These are phyloP conservation scores for Fusarium subglutinans DNA, from an alignment of 2,329 filamentous ascomycete species.

Conservation along the genomic window DNA sequence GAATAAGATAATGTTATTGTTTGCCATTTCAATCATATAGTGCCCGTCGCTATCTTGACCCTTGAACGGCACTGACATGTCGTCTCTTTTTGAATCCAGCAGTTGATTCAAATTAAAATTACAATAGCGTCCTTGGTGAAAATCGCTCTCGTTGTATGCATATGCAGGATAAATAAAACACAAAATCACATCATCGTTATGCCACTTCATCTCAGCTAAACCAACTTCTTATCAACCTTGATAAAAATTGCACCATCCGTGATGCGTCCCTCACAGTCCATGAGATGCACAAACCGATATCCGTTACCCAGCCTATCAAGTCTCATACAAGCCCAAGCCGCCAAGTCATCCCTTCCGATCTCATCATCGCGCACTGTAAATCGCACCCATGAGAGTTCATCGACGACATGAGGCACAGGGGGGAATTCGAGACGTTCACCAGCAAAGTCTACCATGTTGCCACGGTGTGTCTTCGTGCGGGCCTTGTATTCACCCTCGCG, in stretches of 20 bases:
- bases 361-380: constrained; percentile 92
- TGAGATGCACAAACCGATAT: constrained; percentile 79
- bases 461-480: constrained; percentile 66
- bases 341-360: constrained; percentile 78
- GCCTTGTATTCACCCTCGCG: constrained; percentile 63
- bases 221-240: constrained; percentile 70
- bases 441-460: constrained; percentile 70
- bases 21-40: neutral
- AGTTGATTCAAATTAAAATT: neutral
- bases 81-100: no score
- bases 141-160: neutral
- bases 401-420: constrained; percentile 64
- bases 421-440: constrained; percentile 68
- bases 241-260: constrained; percentile 78
- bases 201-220: constrained; percentile 16
- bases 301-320: constrained; percentile 82
- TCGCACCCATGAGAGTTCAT: constrained; percentile 77
- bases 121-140: neutral
- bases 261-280: constrained; percentile 72
- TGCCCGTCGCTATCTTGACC: no score
- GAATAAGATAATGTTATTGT: no score
- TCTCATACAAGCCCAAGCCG: constrained; percentile 89
- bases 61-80: neutral
- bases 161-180: neutral
- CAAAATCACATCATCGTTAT: neutral